Conservation (phyloP, 208 protist species). For the Acanthamoeba healyi region DNA sequence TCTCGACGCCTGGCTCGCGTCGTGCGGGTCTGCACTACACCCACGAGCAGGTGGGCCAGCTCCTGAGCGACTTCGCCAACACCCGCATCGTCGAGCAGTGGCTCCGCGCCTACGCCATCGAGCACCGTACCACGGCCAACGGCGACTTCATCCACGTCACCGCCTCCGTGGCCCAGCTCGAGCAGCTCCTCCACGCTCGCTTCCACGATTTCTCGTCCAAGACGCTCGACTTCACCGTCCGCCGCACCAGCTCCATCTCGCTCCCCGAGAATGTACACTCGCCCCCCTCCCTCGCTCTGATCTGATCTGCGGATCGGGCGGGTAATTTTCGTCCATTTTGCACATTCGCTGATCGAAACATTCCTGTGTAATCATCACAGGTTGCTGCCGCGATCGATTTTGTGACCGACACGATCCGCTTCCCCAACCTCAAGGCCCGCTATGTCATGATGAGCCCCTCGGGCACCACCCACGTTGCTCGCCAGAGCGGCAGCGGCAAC, state of each 20-base stretch:
- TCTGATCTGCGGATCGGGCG: too few relatives aligned
- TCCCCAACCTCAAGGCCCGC: conserved; percentile 1
- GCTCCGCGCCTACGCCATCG: neutral
- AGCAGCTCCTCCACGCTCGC: neutral
- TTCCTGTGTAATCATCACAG: neutral
- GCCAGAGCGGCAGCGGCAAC: conserved; percentile 1
- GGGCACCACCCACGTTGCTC: neutral
- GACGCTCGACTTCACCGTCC: neutral
- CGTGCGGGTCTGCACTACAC: neutral
- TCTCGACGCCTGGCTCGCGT: neutral
- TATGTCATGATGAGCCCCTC: neutral
- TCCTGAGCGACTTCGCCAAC: neutral
- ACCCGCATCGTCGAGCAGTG: conserved; percentile 13
- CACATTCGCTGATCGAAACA: neutral
- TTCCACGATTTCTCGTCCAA: conserved; percentile 18
- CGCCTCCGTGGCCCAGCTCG: neutral
- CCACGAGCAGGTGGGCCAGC: neutral
- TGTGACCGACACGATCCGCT: conserved; percentile 21
- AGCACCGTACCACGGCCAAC: neutral
- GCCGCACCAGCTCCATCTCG: neutral
- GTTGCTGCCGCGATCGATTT: conserved; percentile 4
- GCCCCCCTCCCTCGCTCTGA: too few relatives aligned
- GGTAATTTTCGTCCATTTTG: neutral
- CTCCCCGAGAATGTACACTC: conserved; percentile 12
- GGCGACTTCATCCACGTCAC: conserved; percentile 10